These are phyloP conservation scores for Trametes maxima DNA, from an alignment of 768 basidiomycete species.

Conservation along the genomic window DNA sequence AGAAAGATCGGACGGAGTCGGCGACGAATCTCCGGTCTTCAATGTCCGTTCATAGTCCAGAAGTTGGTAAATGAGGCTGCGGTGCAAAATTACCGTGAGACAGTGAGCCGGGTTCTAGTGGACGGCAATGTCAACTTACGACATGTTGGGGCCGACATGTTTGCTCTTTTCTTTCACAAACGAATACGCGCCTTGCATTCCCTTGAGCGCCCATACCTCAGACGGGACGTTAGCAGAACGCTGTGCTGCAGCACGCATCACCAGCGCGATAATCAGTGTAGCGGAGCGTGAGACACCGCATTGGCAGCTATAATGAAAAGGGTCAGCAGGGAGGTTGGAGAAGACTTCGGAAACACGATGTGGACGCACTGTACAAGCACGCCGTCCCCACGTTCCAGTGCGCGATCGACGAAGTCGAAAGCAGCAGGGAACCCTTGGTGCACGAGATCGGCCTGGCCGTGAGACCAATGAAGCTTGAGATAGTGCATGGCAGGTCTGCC, in stretches of 20 bases:
- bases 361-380: constrained; percentile 80
- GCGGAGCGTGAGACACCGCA: constrained; percentile 93
- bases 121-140: constrained; percentile 55
- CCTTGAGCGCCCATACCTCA: constrained; percentile 76
- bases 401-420: constrained; percentile 80
- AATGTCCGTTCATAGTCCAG: constrained; percentile 86
- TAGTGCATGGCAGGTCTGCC: constrained; percentile 85
- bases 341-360: background rate
- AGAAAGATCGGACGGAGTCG: constrained; percentile 55
- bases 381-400: constrained; percentile 73
- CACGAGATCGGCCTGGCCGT: constrained; percentile 90
- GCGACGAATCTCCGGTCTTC: constrained; percentile 50
- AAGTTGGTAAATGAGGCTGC: constrained; percentile 89
- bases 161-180: constrained; percentile 90
- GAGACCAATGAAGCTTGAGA: constrained; percentile 89
- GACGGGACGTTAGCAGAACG: constrained; percentile 66
- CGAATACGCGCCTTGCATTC: constrained; percentile 89
- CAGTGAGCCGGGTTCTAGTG: constrained; percentile 17
- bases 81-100: constrained; percentile 7
- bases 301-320: constrained; percentile 65
- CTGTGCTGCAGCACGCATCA: constrained; percentile 88
- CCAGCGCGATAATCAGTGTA: constrained; percentile 86
- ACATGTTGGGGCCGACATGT: constrained; percentile 92
- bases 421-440: constrained; percentile 75
- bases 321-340: constrained; percentile 9